Percentiles rank a stretch among this genome's conserved stretches.
Conservation (phyloP, 352 stramenopile genomes). For the Hyaloperonospora brassicae region DNA sequence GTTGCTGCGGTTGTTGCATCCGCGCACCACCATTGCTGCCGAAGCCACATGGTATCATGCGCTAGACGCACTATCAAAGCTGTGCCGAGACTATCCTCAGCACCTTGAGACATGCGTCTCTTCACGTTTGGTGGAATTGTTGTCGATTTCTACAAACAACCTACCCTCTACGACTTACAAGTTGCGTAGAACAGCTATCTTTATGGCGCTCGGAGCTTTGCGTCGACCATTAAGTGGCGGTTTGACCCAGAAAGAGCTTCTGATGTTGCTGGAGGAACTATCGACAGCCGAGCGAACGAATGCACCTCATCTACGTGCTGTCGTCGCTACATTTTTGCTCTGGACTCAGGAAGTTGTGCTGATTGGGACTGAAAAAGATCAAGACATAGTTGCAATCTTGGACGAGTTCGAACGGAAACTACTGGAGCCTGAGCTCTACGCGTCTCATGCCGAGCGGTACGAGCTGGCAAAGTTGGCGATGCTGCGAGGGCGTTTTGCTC, state of each 20-base stretch:
- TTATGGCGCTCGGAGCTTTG: slow-evolving; percentile 20
- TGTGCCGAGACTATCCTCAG: slow-evolving; percentile 20
- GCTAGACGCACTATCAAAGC: slow-evolving; percentile 13
- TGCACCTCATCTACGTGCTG: slow-evolving; percentile 17
- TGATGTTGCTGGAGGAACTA: slow-evolving; percentile 23
- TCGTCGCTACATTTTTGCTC: slow-evolving; percentile 27
- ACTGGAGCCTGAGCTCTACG: slow-evolving; percentile 12
- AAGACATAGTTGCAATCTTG: slow-evolving; percentile 4
- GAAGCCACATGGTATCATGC: slow-evolving; percentile 18
- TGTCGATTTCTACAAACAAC: slow-evolving; percentile 12
- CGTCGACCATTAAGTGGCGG: slow-evolving; percentile 10
- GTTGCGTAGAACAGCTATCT: slow-evolving; percentile 12
- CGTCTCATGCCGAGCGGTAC: slow-evolving; percentile 37
- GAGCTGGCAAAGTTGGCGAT: slow-evolving; percentile 37
- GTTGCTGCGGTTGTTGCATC: slow-evolving; percentile 27
- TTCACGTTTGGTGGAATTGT: slow-evolving; percentile 22
- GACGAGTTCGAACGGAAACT: slow-evolving; percentile 18
- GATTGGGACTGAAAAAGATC: neutral
- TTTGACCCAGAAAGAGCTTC: slow-evolving; percentile 14
- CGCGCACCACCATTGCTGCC: slow-evolving; percentile 15
- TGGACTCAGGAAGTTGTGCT: slow-evolving; percentile 20
- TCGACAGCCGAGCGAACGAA: slow-evolving; percentile 6
- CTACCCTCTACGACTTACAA: slow-evolving; percentile 7
- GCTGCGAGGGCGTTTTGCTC: slow-evolving; percentile 25
- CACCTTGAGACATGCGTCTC: slow-evolving; percentile 8